Percentiles rank a stretch among this genome's conserved stretches.
Evolutionary conservation across 768 basidiomycete species (phyloP).

Genomic region (Naematelia encephala): DNA sequence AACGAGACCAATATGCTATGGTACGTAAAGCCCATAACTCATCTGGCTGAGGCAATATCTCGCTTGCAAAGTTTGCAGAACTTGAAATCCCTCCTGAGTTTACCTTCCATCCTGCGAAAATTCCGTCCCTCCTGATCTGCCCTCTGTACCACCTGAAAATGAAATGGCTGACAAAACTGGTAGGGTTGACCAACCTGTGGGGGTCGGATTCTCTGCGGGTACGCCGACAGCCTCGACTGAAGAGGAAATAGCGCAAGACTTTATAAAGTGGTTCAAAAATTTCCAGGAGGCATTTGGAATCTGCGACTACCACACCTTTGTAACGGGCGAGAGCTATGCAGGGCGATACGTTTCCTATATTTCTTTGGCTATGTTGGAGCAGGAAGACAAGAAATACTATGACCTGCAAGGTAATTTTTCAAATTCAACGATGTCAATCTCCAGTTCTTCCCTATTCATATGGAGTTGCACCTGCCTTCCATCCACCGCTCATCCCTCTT

Average conservation of each 20-base stretch:
- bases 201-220: conserved; percentile 7
- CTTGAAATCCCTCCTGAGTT: too few species aligned
- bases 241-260: conserved; percentile 12
- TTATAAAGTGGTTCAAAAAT: conserved; percentile 10
- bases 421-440: not conserved
- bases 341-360: conserved; percentile 9
- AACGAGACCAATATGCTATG: conserved; percentile 11
- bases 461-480: too few species aligned
- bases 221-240: conserved; percentile 6
- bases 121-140: too few species aligned
- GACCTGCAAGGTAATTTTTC: conserved; percentile 1
- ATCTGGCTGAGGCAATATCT: too few species aligned
- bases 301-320: conserved; percentile 2
- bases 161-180: not conserved
- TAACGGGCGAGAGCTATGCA: conserved; percentile 9
- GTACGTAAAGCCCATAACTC: not conserved
- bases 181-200: conserved; percentile 10
- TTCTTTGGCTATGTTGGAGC: conserved; percentile 1
- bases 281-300: conserved; percentile 2
- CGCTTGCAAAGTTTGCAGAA: too few species aligned
- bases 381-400: conserved; percentile 5
- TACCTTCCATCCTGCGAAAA: too few species aligned
- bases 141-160: not conserved
- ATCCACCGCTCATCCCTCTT: not conserved
- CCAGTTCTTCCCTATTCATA: too few species aligned